phyloP scores from a whole-genome alignment of 192 early-diverging fungal genomes.

The Backusella luteola region DNA sequence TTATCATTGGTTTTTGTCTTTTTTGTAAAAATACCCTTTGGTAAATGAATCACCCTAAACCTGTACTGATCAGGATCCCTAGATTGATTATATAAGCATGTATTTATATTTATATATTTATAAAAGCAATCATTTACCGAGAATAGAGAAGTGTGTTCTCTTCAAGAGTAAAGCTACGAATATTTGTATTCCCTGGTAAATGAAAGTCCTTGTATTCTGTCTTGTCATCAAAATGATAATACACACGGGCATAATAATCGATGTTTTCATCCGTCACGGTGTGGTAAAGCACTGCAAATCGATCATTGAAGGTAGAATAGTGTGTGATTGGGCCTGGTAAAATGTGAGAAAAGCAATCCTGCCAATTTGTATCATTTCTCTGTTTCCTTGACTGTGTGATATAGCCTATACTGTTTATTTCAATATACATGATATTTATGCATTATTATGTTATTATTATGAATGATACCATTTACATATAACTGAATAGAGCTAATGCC shows the following conservation, averaged over 20 bases:
- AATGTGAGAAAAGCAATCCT: constrained; percentile 12
- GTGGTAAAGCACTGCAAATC: constrained; percentile 32
- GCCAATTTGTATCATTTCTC: constrained; percentile 10
- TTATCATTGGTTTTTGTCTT: background rate
- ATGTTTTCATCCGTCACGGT: constrained; percentile 23
- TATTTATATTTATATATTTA: background rate
- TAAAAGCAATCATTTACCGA: background rate
- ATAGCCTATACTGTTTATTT: background rate
- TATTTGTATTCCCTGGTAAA: constrained; percentile 27
- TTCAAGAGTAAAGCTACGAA: constrained; percentile 26
- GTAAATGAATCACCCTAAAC: constrained; percentile 13
- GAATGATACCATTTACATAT: constrained; percentile 15
- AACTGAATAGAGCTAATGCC: constrained; percentile 8
- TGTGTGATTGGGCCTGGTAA: constrained; percentile 26
- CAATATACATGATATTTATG: background rate
- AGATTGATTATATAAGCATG: background rate
- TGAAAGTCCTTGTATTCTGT: constrained; percentile 30
- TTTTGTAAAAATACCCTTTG: background rate
- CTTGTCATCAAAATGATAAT: background rate
- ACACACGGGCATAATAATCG: constrained; percentile 24
- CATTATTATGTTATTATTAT: background rate
- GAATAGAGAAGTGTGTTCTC: constrained; percentile 29
- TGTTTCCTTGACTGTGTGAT: background rate
- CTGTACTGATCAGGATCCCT: constrained; percentile 26
- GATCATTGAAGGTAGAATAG: constrained; percentile 1